These are phyloP conservation scores for Candida peoriensis DNA, from an alignment of 805 yeast genomes.

Conservation along the genomic window DNA sequence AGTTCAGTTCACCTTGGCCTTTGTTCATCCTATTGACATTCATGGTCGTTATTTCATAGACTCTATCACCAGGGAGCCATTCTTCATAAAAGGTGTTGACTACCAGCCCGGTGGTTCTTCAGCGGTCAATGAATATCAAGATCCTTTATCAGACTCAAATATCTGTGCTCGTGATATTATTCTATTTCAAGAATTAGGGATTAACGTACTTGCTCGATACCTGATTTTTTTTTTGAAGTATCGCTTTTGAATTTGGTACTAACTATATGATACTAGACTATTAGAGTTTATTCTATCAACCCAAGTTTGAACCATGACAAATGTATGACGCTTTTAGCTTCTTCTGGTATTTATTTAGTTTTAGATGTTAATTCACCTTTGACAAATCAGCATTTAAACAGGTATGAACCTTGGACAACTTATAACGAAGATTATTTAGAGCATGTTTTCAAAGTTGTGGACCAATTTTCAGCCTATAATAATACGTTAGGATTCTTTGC, in stretches of 20 bases:
- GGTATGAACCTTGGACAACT: constrained; percentile 92
- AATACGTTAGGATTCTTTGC: constrained; percentile 90
- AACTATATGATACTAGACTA: constrained; percentile 50
- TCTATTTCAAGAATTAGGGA: constrained; percentile 76
- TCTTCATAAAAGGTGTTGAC: constrained; percentile 82
- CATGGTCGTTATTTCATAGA: constrained; percentile 72
- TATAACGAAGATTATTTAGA: constrained; percentile 66
- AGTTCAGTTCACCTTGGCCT: constrained; percentile 13
- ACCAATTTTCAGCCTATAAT: constrained; percentile 77
- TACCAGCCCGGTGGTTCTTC: constrained; percentile 97
- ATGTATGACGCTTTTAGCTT: constrained; percentile 88
- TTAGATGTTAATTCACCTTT: constrained; percentile 90
- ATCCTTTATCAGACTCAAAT: constrained; percentile 72
- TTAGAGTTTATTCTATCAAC: constrained; percentile 83
- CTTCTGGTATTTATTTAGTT: constrained; percentile 88
- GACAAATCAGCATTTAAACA: constrained; percentile 69
- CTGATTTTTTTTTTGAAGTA: background rate
- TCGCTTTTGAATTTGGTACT: no score
- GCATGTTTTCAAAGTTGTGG: constrained; percentile 74
- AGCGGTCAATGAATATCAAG: constrained; percentile 45
- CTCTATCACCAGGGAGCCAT: constrained; percentile 68
- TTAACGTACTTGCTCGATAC: constrained; percentile 41
- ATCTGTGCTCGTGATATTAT: constrained; percentile 78
- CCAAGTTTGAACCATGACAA: constrained; percentile 78
- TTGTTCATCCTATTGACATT: constrained; percentile 62